Evolutionary conservation across 78 protist genomes (phyloP).

Genomic region (Dictyostelium purpureum): DNA sequence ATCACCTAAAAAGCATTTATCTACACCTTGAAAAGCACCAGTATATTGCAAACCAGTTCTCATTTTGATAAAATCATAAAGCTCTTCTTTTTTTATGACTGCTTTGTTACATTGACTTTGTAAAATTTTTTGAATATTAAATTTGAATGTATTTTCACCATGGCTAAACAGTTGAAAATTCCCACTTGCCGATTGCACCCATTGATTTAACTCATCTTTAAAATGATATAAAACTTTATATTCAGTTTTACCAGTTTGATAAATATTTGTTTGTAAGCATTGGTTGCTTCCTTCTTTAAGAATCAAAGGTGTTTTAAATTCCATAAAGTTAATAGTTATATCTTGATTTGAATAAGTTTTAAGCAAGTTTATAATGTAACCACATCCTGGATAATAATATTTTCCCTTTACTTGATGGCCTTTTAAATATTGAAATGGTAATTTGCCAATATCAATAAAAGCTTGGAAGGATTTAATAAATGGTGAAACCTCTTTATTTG

Average conservation of each 20-base stretch:
- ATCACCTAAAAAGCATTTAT: neutral
- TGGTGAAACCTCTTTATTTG: neutral
- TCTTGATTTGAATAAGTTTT: constrained; percentile 1
- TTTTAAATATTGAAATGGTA: constrained; percentile 17
- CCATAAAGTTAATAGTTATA: neutral
- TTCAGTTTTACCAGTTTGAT: neutral
- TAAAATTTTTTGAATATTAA: neutral
- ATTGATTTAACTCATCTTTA: constrained; percentile 25
- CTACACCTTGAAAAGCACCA: neutral
- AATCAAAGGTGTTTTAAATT: constrained; percentile 32
- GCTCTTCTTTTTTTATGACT: neutral
- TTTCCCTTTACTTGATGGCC: constrained; percentile 17
- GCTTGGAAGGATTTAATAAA: neutral
- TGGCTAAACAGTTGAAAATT: neutral
- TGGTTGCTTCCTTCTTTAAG: constrained; percentile 6
- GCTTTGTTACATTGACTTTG: neutral
- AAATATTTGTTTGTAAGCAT: constrained; percentile 9
- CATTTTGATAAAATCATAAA: neutral
- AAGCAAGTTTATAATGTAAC: constrained; percentile 3
- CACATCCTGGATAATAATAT: neutral
- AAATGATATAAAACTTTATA: constrained; percentile 23
- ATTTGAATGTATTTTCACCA: neutral
- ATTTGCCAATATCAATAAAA: constrained; percentile 1
- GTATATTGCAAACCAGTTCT: neutral
- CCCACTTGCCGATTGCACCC: constrained; percentile 27